These are phyloP conservation scores for Eucalyptus globulus DNA, from an alignment of 345 rosid genomes.

Conservation along the genomic window DNA sequence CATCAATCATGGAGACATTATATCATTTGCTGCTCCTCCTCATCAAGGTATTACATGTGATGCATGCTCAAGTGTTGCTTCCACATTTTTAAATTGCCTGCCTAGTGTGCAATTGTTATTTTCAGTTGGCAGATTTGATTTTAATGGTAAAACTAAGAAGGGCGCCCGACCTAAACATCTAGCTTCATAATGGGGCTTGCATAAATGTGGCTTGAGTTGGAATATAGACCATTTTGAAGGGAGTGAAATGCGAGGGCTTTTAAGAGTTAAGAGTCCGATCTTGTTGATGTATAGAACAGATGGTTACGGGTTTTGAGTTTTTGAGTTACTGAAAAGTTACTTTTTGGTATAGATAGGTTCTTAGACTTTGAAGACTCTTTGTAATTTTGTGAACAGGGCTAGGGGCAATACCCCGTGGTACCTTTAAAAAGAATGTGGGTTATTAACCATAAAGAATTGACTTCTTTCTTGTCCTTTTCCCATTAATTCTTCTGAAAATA, in stretches of 20 bases:
- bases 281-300: not conserved
- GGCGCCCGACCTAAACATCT: not conserved
- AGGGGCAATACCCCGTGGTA: not conserved
- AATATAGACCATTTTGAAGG: not conserved
- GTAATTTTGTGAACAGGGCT: not conserved
- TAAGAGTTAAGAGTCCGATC: not conserved
- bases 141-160: not conserved
- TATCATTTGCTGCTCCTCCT: constrained; percentile 80
- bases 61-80: not conserved
- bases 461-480: not conserved
- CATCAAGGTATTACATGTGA: constrained; percentile 45
- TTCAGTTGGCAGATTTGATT: not conserved
- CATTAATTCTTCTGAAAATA: not conserved
- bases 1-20: constrained; percentile 74
- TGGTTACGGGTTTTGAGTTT: not conserved
- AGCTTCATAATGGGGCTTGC: not conserved
- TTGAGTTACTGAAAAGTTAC: not conserved
- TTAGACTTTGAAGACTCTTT: not conserved
- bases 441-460: not conserved
- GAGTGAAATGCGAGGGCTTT: not conserved
- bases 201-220: not conserved
- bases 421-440: not conserved
- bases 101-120: not conserved
- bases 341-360: not conserved
- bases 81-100: not conserved